Base-by-base conservation (phyloP, 2,329 filamentous ascomycete genomes). In the Penicillium sp. region DNA sequence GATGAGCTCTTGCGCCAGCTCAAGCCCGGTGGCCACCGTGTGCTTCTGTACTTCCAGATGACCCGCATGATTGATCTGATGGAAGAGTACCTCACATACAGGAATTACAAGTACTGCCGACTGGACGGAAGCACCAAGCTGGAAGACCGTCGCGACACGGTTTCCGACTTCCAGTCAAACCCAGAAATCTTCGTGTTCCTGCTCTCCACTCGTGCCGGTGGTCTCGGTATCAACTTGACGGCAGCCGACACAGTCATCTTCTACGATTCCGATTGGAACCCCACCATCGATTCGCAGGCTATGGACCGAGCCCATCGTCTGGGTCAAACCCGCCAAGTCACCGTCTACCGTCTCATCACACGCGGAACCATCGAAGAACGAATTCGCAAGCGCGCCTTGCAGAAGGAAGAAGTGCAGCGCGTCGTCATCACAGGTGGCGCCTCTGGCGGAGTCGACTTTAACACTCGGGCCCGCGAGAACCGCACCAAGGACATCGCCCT, bases 251-350 rank as follows among this genome's bases (percentile, higher is more conserved):
- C 94, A 0, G 94, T 99, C 76, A 97, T 99, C 75, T 99, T 99
- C 79, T 99, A 99, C 81, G 94, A 99, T 72, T 96, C 91, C 10
- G 94, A 99, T 74, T 99, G 94, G 94, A 99, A 99, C 72, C 94
- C 94, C 0, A 97, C 94, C 3, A 97, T 97, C 68, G 94, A 99
- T 73, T 96, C 90, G 49, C 94, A 99, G 74, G 94, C 94, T 75
- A 97, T 97, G 94, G 94, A 99, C 75, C 89, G 94, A 73, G 94
- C 94, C 11, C 94, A 99, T 84, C 90, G 94, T 83, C 84, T 99
- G 34, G 94, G 94, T 46, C 93, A 99, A 75, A 97, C 93, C 2
- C 86, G 85, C 63, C 94, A 99, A 75, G 94, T 99, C 54, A 97
- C 92, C 0, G 94, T 99, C 10, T 99, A 97, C 75, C 90, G 94